A percentile compares a stretch with the other conserved stretches of the same genome.
phyloP scores from a whole-genome alignment of 306 rosid species.

The Ammopiptanthus mongolicus region DNA sequence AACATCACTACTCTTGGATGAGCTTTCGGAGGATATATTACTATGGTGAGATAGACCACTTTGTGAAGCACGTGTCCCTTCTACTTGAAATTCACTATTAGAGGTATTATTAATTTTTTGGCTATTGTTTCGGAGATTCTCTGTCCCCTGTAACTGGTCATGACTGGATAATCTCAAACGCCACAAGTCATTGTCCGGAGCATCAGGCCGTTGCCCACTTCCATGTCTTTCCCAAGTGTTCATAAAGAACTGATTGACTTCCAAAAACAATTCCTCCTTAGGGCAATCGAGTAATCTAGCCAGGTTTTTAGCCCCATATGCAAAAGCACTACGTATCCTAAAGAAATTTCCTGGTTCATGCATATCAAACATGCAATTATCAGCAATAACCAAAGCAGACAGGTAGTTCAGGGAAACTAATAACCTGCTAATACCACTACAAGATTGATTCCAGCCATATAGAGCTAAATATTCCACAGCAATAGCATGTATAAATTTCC shows the following conservation, averaged over 20 bases:
- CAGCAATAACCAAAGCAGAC: background rate
- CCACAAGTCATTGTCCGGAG: constrained; percentile 46
- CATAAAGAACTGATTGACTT: constrained; percentile 71
- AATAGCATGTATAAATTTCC: background rate
- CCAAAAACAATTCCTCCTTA: constrained; percentile 53
- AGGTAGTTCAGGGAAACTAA: background rate
- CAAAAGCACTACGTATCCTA: constrained; percentile 86
- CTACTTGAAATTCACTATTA: constrained; percentile 36
- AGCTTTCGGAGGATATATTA: constrained; percentile 28
- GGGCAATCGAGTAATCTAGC: constrained; percentile 74
- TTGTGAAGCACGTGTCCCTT: constrained; percentile 18
- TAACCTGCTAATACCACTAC: background rate
- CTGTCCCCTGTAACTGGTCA: constrained; percentile 36
- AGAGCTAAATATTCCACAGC: background rate
- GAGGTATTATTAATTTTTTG: constrained; percentile 30
- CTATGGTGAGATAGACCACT: constrained; percentile 35
- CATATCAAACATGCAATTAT: background rate
- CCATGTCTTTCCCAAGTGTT: constrained; percentile 94
- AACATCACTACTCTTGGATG: constrained; percentile 32
- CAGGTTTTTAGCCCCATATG: constrained; percentile 74
- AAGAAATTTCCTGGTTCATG: constrained; percentile 69
- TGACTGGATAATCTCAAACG: constrained; percentile 36
- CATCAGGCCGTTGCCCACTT: constrained; percentile 85
- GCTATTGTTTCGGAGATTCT: constrained; percentile 30
- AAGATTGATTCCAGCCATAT: background rate